Evolutionary conservation across 1,284 basidiomycete species (phyloP).

Genomic region (Ceratobasidium sp.): DNA sequence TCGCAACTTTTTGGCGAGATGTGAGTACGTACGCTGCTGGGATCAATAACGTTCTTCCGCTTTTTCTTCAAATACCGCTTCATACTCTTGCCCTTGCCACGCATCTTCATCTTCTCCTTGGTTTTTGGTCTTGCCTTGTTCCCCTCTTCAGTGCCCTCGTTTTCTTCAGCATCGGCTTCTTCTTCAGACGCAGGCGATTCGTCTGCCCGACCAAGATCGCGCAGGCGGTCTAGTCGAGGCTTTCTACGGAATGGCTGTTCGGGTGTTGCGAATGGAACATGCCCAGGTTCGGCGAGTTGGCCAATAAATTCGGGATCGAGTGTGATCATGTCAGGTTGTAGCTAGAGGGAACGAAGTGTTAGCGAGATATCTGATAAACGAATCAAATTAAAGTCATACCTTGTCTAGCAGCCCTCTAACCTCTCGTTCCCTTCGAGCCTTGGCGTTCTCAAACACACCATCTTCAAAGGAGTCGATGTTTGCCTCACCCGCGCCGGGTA

Average conservation of each 20-base stretch:
- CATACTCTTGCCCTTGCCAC: constrained; percentile 85
- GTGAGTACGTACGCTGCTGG: constrained; percentile 72
- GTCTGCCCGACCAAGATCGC: constrained; percentile 78
- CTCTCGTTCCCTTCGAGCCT: constrained; percentile 88
- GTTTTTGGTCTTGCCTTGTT: constrained; percentile 62
- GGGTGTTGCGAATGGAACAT: constrained; percentile 67
- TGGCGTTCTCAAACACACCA: constrained; percentile 93
- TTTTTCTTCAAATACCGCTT: constrained; percentile 89
- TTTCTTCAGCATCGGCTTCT: constrained; percentile 53
- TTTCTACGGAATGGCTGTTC: constrained; percentile 78
- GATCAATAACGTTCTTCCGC: constrained; percentile 93
- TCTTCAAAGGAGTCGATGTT: constrained; percentile 95
- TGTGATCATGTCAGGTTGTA: constrained; percentile 94
- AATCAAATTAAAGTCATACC: constrained; percentile 58
- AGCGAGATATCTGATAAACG: background rate
- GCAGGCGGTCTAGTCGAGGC: constrained; percentile 79
- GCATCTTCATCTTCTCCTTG: constrained; percentile 84
- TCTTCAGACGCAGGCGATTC: constrained; percentile 52
- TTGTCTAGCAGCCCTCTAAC: constrained; percentile 93
- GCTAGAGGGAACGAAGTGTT: constrained; percentile 62
- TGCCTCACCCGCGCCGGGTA: constrained; percentile 93
- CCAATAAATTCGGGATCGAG: constrained; percentile 90
- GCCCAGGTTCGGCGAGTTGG: constrained; percentile 73
- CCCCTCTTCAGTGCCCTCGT: constrained; percentile 53
- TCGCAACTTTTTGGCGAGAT: background rate